A percentile compares a stretch with the other conserved stretches of the same genome.
These are phyloP conservation scores for Coemansia sp. DNA, from an alignment of 192 early-diverging fungal genomes.

Conservation along the genomic window DNA sequence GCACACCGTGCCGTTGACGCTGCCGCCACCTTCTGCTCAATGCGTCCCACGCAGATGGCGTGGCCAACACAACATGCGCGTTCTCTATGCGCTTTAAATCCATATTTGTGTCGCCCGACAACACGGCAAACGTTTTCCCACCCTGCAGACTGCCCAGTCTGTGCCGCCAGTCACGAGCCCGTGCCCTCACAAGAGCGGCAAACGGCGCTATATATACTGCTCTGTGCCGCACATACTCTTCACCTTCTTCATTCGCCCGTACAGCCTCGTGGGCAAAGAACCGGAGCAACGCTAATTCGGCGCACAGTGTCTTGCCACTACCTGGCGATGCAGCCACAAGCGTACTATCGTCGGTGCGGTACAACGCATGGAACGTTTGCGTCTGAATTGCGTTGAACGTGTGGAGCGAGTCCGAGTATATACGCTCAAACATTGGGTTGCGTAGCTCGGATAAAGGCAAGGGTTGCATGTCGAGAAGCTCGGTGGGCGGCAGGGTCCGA, in stretches of 20 bases:
- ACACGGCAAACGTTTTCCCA: conserved; percentile 82
- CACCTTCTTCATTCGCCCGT: conserved; percentile 31
- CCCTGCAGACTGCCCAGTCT: conserved; percentile 81
- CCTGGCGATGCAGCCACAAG: conserved; percentile 93
- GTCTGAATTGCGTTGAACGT: conserved; percentile 96
- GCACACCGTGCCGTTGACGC: conserved; percentile 90
- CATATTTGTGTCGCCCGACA: conserved; percentile 88
- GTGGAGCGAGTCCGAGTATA: conserved; percentile 53
- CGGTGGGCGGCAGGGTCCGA: conserved; percentile 91
- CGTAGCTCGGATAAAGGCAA: conserved; percentile 72
- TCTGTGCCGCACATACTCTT: conserved; percentile 48
- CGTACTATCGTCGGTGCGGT: conserved; percentile 82
- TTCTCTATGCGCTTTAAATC: conserved; percentile 87
- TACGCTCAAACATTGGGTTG: conserved; percentile 69
- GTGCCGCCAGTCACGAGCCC: conserved; percentile 76
- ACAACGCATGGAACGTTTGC: conserved; percentile 90
- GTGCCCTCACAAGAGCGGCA: conserved; percentile 76
- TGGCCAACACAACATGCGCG: conserved; percentile 90
- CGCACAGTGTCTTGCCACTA: conserved; percentile 91
- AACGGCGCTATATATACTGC: conserved; percentile 93
- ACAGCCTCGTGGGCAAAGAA: conserved; percentile 63
- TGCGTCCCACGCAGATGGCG: conserved; percentile 92
- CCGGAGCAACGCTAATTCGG: conserved; percentile 92
- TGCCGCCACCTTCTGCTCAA: conserved; percentile 95
- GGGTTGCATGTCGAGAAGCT: conserved; percentile 92